These are phyloP conservation scores for Beauveria varroae DNA, from an alignment of 2,329 filamentous ascomycete genomes.

Conservation along the genomic window DNA sequence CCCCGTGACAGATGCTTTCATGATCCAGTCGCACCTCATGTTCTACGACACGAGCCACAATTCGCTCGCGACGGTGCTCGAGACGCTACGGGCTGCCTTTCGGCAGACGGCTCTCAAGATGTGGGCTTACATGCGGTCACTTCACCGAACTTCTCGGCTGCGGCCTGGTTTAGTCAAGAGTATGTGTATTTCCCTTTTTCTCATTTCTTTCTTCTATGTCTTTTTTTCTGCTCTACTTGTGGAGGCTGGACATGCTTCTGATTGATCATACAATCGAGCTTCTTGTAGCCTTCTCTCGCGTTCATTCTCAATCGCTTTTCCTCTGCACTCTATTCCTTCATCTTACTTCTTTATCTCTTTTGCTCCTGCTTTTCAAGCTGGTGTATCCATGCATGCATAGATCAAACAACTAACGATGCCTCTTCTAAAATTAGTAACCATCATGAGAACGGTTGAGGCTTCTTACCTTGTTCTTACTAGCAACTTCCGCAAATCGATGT, in stretches of 20 bases:
- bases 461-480: constrained; percentile 58
- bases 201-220: not conserved
- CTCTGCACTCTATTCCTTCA: too few relatives aligned
- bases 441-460: constrained; percentile 57
- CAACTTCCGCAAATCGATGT: constrained; percentile 34
- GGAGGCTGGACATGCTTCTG: not conserved
- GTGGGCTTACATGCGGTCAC: constrained; percentile 52
- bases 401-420: not conserved
- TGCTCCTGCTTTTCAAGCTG: not conserved
- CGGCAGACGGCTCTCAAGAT: constrained; percentile 70
- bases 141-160: constrained; percentile 52
- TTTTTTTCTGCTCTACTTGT: not conserved
- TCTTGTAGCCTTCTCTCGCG: not conserved
- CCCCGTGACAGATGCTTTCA: constrained; percentile 53
- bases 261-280: not conserved
- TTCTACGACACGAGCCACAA: constrained; percentile 79
- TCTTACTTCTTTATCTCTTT: too few relatives aligned
- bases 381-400: not conserved
- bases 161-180: constrained; percentile 53
- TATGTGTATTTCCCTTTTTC: constrained; percentile 30
- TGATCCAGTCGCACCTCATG: constrained; percentile 78
- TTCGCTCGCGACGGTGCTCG: constrained; percentile 55
- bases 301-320: not conserved
- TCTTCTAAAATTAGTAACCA: constrained; percentile 43
- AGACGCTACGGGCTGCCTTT: constrained; percentile 71